Percentiles rank a stretch among this genome's conserved stretches.
Conservation (phyloP, 2,329 filamentous ascomycete genomes). For the Exophiala spinifera region DNA sequence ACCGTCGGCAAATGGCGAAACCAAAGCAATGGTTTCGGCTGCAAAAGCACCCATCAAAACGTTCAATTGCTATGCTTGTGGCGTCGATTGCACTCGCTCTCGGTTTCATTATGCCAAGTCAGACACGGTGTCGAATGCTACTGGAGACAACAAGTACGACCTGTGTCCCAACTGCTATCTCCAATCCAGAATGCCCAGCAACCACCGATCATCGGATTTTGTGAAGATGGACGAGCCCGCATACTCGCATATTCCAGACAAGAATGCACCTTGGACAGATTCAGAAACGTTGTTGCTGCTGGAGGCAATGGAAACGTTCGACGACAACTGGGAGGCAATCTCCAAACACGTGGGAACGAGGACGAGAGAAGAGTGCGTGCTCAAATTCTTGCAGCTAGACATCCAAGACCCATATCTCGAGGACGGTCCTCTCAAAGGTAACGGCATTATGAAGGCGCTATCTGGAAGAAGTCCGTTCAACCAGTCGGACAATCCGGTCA, state of each 20-base stretch:
- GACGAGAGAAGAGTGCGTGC: constrained; percentile 90
- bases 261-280: constrained; percentile 87
- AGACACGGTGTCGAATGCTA: constrained; percentile 52
- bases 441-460: constrained; percentile 65
- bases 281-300: constrained; percentile 83
- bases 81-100: constrained; percentile 77
- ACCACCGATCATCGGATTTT: constrained; percentile 76
- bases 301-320: constrained; percentile 86
- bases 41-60: constrained; percentile 62
- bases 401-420: constrained; percentile 98
- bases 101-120: constrained; percentile 69
- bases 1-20: constrained; percentile 63
- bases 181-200: constrained; percentile 76
- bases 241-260: constrained; percentile 73
- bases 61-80: constrained; percentile 85
- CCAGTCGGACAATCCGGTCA: constrained; percentile 90
- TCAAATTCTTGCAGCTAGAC: constrained; percentile 93
- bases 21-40: constrained; percentile 61
- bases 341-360: constrained; percentile 88
- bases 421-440: constrained; percentile 61
- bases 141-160: constrained; percentile 69
- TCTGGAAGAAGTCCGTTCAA: constrained; percentile 83
- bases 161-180: constrained; percentile 88
- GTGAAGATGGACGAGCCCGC: constrained; percentile 84
- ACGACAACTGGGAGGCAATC: constrained; percentile 93